Evolutionary conservation across 2,329 filamentous ascomycete genomes (phyloP), one percentile per base, ranked within the genome.

Genomic region (Sporothrix mexicana): DNA sequence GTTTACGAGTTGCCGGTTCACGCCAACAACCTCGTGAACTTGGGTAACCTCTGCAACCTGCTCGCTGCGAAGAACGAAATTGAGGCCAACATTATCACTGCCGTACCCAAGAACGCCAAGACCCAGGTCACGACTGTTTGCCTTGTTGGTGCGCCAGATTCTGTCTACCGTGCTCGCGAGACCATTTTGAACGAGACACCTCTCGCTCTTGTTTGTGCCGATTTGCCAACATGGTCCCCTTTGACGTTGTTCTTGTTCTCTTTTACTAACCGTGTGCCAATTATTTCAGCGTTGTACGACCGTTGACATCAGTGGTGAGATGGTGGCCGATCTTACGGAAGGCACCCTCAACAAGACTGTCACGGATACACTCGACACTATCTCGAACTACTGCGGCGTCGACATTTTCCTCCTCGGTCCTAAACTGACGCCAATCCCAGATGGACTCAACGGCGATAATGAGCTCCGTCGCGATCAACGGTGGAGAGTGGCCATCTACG

Each of bases 381-480:
- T 97, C 79, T 93, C 96, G 12, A 88, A 87, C 76, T 97, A 92
- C 79, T 98, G 95, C 74, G 96, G 96, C 69, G 95, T 97, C 71
- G 96, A 99, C 82, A 97, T 99, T 77, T 99, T 99, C 82, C 86
- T 99, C 67, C 88, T 99, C 69, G 95, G 94, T 73, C 95, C 96
- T 3, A 97, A 97, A 82, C 88, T 95, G 76, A 91, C 92, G 41
- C 92, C 93, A 13, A 91, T 97, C 77, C 90, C 92, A 61, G 90
- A 92, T 72, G 88, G 90, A 55, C 86, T 92, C 75, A 92, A 92
- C 62, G 94, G 93, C 76, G 93, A 94, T 78, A 90, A 90, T 51
- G 91, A 96, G 78, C 91, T 96, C 78, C 93, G 93, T 77, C 92
- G 93, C 78, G 95, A 98, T 81, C 93, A 96, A 81, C 90, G 95